Base-by-base conservation (phyloP, 179 eudicot species). In the Nepenthes alata region DNA sequence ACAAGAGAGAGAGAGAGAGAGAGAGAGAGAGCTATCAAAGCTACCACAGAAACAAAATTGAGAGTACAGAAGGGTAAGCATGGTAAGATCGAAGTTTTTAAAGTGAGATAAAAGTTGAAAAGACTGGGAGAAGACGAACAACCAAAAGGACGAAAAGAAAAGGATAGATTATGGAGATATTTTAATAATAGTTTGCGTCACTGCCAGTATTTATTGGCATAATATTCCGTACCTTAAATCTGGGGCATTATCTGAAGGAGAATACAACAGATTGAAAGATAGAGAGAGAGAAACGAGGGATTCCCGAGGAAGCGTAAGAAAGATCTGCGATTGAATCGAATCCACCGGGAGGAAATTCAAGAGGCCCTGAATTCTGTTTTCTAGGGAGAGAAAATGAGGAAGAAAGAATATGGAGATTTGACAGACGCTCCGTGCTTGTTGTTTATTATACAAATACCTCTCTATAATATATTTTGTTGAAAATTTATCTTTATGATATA, bases 321-420 rank as follows among this genome's bases (percentile, higher is more conserved):
- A 67, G 67, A 75, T 63, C 70, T 63, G 70, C 75, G 72, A 68
- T 61, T 67, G 62, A 78, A 70, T 72, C 71, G 85, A 78, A 78
- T 78, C 79, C 57, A 67, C 45, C 45, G 1, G 45, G 25, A 16
- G 25, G 25, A 16, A 16, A 16, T 7, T 39, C 45, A 39, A 39
- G 45, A 7, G 1, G 45, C 45, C 45, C 45, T 39, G 45, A 39
- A 39, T 39, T 7, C 4, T 39, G 45, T 39, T 3, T 39, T 39
- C 5, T 3, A 39, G 45, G 7, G 45, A 39, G 45, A 39, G 45
- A 7, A 39, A 7, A 39, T 4, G 7, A 7, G 7, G 45, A 39
- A 48, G 61, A 49, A 54, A 53, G 54, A 6, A 15, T n/a, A 4
- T 5, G 49, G 16, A 16, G 53, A 59, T 59, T 59, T 45, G 62